Evolutionary conservation across 495 filamentous ascomycete species (phyloP).

Genomic region (Articulospora tetracladia): DNA sequence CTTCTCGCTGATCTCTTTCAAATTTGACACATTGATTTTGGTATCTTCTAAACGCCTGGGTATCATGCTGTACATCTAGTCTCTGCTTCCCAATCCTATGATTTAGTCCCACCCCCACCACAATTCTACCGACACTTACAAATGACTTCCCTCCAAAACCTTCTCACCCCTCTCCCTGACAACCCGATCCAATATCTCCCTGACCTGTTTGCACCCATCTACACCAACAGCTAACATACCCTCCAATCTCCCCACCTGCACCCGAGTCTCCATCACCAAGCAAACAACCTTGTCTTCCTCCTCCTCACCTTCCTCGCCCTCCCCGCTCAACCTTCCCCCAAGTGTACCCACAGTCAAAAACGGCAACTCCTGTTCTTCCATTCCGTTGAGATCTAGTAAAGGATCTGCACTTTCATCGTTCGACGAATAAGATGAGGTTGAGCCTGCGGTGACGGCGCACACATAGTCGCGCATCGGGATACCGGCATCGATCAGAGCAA

Average conservation of each 20-base stretch:
- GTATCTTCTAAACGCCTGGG: conserved; percentile 15
- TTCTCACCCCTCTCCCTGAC: conserved; percentile 62
- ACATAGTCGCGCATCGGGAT: conserved; percentile 92
- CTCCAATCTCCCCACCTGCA: conserved; percentile 74
- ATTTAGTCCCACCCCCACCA: background rate
- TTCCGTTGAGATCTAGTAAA: conserved; percentile 77
- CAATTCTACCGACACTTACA: conserved; percentile 2
- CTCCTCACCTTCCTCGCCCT: background rate
- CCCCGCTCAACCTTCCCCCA: conserved; percentile 31
- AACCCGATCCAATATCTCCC: conserved; percentile 68
- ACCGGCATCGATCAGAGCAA: conserved; percentile 91
- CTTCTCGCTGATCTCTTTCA: background rate
- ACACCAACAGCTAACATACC: conserved; percentile 88
- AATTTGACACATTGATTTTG: background rate
- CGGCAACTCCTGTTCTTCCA: conserved; percentile 88
- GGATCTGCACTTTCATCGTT: conserved; percentile 74
- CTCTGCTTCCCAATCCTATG: background rate
- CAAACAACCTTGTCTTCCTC: conserved; percentile 67
- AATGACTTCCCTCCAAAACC: conserved; percentile 46
- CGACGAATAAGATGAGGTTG: conserved; percentile 61
- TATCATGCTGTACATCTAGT: conserved; percentile 11
- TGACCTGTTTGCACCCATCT: conserved; percentile 85
- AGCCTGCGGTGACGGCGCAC: conserved; percentile 80
- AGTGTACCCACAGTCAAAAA: conserved; percentile 81
- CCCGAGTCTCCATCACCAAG: conserved; percentile 78